A percentile compares a stretch with the other conserved stretches of the same genome.
These are phyloP conservation scores for Platanthera guangdongensis DNA, from an alignment of 106 monocot genomes.

Conservation along the genomic window DNA sequence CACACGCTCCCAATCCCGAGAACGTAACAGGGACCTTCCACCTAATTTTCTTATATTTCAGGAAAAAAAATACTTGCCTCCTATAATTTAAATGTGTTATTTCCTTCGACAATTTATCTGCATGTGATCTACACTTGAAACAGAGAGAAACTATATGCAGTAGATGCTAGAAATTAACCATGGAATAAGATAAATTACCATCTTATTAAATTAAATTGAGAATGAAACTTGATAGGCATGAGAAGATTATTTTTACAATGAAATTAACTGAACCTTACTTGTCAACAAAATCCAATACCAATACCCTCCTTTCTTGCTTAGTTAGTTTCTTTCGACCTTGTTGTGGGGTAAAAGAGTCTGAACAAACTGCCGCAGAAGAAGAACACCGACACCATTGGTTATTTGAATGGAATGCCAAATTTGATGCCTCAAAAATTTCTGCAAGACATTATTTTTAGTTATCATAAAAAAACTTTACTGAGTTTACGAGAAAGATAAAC, in stretches of 20 bases:
- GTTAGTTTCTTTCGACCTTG: background rate
- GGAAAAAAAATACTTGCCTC: background rate
- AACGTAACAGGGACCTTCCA: no score
- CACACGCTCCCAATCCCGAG: no score
- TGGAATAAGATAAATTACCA: background rate
- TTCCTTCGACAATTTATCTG: background rate
- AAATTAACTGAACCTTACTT: constrained; percentile 28
- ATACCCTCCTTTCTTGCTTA: constrained; percentile 2
- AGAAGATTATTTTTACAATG: background rate
- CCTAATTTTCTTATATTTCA: background rate
- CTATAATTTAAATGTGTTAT: background rate
- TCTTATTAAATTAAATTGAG: background rate
- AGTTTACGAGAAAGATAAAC: background rate
- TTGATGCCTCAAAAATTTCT: constrained; percentile 5
- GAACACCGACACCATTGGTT: background rate
- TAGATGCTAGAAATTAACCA: background rate
- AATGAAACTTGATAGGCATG: background rate
- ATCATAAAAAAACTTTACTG: background rate
- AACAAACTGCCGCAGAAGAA: background rate
- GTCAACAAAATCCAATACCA: constrained; percentile 8
- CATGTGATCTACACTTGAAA: background rate
- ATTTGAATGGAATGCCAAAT: background rate
- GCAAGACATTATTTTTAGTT: background rate
- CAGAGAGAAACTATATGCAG: background rate
- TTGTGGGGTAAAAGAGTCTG: constrained; percentile 3